phyloP scores from a whole-genome alignment of 2,329 filamentous ascomycete species.

The Ophiobolus disseminans region DNA sequence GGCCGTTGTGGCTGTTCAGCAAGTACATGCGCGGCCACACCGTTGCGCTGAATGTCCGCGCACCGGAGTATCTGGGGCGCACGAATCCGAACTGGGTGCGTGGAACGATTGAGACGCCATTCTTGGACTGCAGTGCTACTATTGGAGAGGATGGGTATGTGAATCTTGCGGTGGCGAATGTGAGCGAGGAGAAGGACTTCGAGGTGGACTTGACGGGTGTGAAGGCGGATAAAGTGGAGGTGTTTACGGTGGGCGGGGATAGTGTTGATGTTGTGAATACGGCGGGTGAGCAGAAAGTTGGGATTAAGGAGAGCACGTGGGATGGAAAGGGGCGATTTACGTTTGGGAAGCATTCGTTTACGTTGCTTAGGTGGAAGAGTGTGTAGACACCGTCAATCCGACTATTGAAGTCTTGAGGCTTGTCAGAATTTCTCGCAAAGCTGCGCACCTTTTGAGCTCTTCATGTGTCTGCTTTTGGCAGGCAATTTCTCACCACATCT shows the following conservation, averaged over 20 bases:
- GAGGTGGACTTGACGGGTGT: conserved; percentile 67
- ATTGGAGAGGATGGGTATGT: conserved; percentile 66
- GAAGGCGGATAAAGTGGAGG: conserved; percentile 56
- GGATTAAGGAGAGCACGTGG: conserved; percentile 68
- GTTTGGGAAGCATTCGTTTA: conserved; percentile 75
- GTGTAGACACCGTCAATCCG: not conserved
- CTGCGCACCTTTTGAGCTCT: no score
- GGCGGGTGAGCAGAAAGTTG: conserved; percentile 67
- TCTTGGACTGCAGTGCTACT: conserved; percentile 71
- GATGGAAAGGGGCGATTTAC: conserved; percentile 66
- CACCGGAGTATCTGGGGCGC: conserved; percentile 69
- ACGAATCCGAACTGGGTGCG: conserved; percentile 71
- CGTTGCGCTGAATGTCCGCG: conserved; percentile 69
- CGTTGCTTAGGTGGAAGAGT: conserved; percentile 65
- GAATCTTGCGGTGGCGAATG: conserved; percentile 76
- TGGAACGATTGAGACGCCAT: conserved; percentile 71
- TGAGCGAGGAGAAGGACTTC: conserved; percentile 66
- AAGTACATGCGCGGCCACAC: conserved; percentile 77
- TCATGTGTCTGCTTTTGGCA: no score
- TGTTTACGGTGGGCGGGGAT: conserved; percentile 68
- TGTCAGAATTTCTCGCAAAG: no score
- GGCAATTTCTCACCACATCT: no score
- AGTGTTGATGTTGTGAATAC: conserved; percentile 68
- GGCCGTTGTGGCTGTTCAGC: conserved; percentile 73
- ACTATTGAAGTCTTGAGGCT: not conserved